Conservation (phyloP, 176 grass and related monocot genomes). For the Urochloa ruziziensis region DNA sequence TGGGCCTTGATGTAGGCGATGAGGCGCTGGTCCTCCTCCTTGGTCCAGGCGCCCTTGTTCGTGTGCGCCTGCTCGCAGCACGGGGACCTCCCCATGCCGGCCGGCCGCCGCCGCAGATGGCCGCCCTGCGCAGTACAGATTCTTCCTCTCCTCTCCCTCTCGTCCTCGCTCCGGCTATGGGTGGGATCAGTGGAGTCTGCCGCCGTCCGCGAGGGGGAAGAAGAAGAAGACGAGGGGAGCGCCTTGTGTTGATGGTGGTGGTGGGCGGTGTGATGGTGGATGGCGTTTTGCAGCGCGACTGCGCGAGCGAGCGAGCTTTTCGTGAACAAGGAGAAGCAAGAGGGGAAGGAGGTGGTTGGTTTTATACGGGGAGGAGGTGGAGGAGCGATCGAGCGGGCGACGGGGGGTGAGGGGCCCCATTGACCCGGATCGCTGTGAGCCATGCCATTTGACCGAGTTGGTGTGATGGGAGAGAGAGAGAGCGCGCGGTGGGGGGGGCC, state of each 20-base stretch:
- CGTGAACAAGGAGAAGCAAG: conserved; percentile 38
- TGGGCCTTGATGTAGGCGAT: conserved; percentile 88
- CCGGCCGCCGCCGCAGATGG: background rate
- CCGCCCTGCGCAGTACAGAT: no score
- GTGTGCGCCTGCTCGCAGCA: conserved; percentile 98
- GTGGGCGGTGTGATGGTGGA: background rate
- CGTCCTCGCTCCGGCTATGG: background rate
- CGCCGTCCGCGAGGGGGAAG: background rate
- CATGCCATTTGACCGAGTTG: conserved; percentile 71
- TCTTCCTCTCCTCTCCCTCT: no score
- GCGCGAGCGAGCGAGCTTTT: conserved; percentile 40
- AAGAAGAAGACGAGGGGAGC: background rate
- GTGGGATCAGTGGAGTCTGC: background rate
- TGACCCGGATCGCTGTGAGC: conserved; percentile 45
- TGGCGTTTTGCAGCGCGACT: background rate
- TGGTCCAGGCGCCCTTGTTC: conserved; percentile 98
- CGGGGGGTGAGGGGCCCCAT: conserved; percentile 35
- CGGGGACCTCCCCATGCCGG: conserved; percentile 84
- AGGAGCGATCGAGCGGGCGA: background rate
- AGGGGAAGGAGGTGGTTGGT: conserved; percentile 10
- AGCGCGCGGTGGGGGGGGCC: background rate
- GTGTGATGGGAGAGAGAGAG: conserved; percentile 12
- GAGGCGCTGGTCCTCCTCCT: conserved; percentile 95
- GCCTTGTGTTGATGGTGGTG: background rate
- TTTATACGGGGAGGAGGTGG: conserved; percentile 39